Evolutionary conservation across 1,284 basidiomycete genomes (phyloP), one percentile per base, ranked within the genome.

Genomic region (Trichosporon sp.): DNA sequence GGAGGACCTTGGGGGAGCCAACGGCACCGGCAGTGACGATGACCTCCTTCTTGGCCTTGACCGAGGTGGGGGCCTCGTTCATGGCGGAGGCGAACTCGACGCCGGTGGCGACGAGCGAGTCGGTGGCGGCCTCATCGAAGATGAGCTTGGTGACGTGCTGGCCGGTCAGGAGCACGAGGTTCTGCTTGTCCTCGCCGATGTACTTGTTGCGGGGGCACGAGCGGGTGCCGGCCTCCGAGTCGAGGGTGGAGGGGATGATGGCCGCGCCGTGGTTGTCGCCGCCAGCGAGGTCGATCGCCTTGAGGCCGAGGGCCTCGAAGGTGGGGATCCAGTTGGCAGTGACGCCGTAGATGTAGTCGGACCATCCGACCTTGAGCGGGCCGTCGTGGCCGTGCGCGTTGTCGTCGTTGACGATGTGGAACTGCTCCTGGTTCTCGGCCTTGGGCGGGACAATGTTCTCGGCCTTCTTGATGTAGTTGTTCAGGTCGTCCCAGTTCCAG

Each of bases 181-280:
- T 91, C 32, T 84, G 64, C 51, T 89, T 85, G 9, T 87, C 84
- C 3, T 86, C 85, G 35, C 87, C 82, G 75, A 91, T 87, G 83
- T 91, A 91, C 0, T 86, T 89, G 2, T 87, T 86, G 62, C 88
- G 86, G 3, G 89, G 85, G 80, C 89, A 88, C 2, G 88, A 90
- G 44, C 90, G 86, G 1, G 87, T 88, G 84, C 87, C 85, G 75
- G 89, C 90, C 29, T 78, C 63, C 0, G 87, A 86, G 80, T 91
- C 89, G 79, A 91, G 88, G 27, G 87, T 85, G 8, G 87, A 88
- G 1, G 88, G 87, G 0, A 89, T 87, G 70, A 91, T 84, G 38
- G 70, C 76, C 31, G 75, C 79, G 32, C 80, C 81, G 68, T 56
- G 72, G 31, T 75, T 77, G 29, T 70, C 56, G n/a, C 79, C 79